Evolutionary conservation across 768 basidiomycete genomes (phyloP), one percentile per base, ranked within the genome.

Genomic region (Suillus paluster): DNA sequence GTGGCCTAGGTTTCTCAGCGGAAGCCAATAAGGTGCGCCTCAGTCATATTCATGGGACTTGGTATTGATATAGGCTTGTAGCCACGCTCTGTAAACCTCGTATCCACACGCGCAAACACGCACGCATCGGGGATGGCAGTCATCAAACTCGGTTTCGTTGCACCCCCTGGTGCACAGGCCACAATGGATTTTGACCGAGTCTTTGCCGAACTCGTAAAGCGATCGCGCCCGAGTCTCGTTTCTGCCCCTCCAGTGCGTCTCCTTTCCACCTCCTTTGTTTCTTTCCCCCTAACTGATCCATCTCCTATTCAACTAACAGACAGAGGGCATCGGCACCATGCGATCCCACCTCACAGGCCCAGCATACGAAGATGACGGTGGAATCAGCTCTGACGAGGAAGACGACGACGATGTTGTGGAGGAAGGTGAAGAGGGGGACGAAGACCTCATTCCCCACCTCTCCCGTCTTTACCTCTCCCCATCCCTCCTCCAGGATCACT

Each of bases 281-380:
- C 65, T 63, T 42, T 21, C 23, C 54, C 23, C 60, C 23, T 39
- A 21, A 49, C 30, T 58, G 27, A 21, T 50, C 46, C 27, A 8
- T 21, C 7, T 63, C 38, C 50, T 5, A 50, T 36, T 42, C 1
- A 54, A 34, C 42, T 42, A 38, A 46, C 68, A 95, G 93, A 94
- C 92, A 11, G 88, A 92, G 75, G 91, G 94, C 27, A 86, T 95
- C 33, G 94, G 94, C 57, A 95, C 94, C 3, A 78, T 92, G 27
- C 89, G 90, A 33, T 89, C 88, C 3, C 78, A 86, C 70, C 78
- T 84, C 21, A 71, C 64, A 5, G 81, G 80, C 8, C 84, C 84
- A 3, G 83, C 80, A 25, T 86, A 84, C 65, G 83, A 89, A 70
- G 94, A 95, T 68, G 94, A 94, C 67, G 93, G 86, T n/a, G 86